These are phyloP conservation scores for Sclerotiophoma versabilis DNA, from an alignment of 2,329 filamentous ascomycete species.

Conservation along the genomic window DNA sequence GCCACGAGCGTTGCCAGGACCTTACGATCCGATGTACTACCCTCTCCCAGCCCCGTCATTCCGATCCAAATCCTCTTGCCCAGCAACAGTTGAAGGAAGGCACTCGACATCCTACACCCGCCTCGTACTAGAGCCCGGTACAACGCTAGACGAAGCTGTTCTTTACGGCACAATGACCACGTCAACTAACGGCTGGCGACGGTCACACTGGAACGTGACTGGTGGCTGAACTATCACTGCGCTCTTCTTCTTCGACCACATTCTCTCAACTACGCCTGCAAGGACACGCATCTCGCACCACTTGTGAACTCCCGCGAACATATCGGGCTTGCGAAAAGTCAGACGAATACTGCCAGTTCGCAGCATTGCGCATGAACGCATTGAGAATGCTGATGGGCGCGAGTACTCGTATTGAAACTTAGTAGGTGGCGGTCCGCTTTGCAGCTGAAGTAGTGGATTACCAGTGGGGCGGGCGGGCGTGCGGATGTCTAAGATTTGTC, in stretches of 20 bases:
- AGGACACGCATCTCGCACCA: neutral
- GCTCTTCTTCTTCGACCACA: neutral
- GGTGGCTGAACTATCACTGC: constrained; percentile 30
- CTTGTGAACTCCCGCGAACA: neutral
- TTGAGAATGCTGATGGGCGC: constrained; percentile 1
- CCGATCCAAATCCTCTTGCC: constrained; percentile 23
- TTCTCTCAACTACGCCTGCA: neutral
- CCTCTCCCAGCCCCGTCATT: constrained; percentile 42
- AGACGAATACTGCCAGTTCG: constrained; percentile 1
- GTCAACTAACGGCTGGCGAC: constrained; percentile 42
- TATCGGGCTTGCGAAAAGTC: neutral
- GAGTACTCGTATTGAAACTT: constrained; percentile 14
- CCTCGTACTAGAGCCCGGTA: constrained; percentile 35
- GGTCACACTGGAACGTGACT: constrained; percentile 45
- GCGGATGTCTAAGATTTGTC: neutral
- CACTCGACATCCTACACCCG: constrained; percentile 33
- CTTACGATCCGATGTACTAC: constrained; percentile 46
- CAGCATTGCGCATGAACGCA: neutral
- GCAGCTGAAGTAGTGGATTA: constrained; percentile 34
- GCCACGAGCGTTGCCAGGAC: constrained; percentile 43
- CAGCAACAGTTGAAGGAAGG: constrained; percentile 8
- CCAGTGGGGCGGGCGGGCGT: constrained; percentile 17
- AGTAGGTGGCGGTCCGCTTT: constrained; percentile 31
- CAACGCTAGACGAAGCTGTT: constrained; percentile 15
- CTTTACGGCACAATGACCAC: constrained; percentile 39